phyloP scores from a whole-genome alignment of 139 green algal genomes.

The Desmodesmus armatus region DNA sequence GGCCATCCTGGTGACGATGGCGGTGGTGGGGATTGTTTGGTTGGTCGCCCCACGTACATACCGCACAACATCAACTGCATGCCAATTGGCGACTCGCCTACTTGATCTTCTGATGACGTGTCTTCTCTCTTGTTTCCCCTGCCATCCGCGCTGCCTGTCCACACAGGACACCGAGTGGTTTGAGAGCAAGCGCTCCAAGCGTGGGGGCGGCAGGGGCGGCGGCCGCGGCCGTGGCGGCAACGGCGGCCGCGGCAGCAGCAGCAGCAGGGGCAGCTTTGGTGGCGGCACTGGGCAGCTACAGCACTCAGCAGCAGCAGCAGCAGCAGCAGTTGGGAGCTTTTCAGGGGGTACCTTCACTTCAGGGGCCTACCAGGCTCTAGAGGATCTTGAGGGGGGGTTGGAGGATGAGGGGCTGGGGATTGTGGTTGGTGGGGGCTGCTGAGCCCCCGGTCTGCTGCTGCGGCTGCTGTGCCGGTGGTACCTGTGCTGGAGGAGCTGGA shows the following conservation, averaged over 20 bases:
- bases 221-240: constrained; percentile 1
- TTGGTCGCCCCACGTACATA: no score
- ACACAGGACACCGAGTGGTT: constrained; percentile 83
- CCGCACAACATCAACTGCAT: no score
- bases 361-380: background rate
- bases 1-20: no score
- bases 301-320: constrained; percentile 7
- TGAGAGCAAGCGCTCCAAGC: constrained; percentile 73
- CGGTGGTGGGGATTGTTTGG: no score
- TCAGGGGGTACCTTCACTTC: background rate
- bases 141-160: background rate
- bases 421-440: background rate
- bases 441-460: background rate
- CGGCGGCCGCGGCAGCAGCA: background rate
- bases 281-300: background rate
- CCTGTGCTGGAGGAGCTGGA: constrained; percentile 46
- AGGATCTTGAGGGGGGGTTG: background rate
- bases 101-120: background rate
- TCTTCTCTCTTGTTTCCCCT: no score
- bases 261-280: background rate
- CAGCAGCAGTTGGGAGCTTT: background rate
- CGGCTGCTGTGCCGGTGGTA: constrained; percentile 13
- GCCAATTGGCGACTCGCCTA: no score
- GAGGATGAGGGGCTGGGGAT: background rate
- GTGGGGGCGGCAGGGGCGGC: constrained; percentile 36